phyloP scores from a whole-genome alignment of 129 eudicot species.

The Helianthus tuberosus region DNA sequence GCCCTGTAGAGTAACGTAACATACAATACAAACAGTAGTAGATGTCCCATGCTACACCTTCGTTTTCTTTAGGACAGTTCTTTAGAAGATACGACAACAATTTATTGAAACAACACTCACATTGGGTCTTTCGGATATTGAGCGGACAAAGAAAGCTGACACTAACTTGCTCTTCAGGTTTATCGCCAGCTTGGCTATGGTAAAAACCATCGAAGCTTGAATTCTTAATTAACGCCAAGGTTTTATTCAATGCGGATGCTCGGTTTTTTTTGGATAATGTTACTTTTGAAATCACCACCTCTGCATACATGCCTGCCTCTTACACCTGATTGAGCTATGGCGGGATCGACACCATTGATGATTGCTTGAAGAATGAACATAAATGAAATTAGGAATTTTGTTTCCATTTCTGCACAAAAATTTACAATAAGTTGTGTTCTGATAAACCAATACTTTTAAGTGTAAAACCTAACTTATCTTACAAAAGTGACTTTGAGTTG shows the following conservation, averaged over 20 bases:
- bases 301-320: neutral
- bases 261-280: neutral
- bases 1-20: too few species aligned
- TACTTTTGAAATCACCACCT: neutral
- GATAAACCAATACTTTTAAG: neutral
- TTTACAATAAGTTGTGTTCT: neutral
- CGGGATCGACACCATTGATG: neutral
- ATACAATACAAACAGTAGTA: too few species aligned
- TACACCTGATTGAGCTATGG: neutral
- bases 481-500: neutral
- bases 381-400: neutral
- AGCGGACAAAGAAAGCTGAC: neutral
- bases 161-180: conserved; percentile 11
- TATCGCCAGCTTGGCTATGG: neutral
- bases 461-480: neutral
- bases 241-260: neutral
- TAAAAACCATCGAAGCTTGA: neutral
- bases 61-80: too few species aligned
- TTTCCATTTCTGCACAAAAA: neutral
- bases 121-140: neutral
- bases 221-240: neutral
- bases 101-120: too few species aligned
- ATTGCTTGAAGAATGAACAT: neutral
- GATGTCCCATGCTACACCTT: too few species aligned
- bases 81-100: too few species aligned